Percentiles rank a stretch among this genome's conserved stretches.
Conservation (phyloP, 768 basidiomycete genomes). For the Phaeolepiota aurea region DNA sequence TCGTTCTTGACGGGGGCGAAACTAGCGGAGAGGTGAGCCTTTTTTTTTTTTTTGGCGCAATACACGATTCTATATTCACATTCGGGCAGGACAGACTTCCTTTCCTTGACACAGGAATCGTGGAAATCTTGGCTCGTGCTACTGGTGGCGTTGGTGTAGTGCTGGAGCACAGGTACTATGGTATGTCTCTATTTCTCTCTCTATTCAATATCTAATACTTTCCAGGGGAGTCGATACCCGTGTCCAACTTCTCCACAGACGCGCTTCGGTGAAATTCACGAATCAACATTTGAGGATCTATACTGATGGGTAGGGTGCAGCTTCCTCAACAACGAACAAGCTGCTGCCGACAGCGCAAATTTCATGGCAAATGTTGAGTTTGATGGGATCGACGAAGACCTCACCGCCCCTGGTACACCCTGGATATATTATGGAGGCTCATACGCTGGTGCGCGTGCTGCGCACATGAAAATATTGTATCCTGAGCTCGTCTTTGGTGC, state of each 20-base stretch:
- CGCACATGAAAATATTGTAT: constrained; percentile 83
- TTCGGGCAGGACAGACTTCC: constrained; percentile 33
- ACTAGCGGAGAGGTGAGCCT: constrained; percentile 67
- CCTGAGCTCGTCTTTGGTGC: constrained; percentile 86
- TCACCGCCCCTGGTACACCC: constrained; percentile 65
- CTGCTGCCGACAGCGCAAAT: constrained; percentile 85
- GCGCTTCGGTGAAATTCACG: constrained; percentile 70
- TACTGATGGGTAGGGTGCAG: too few species aligned
- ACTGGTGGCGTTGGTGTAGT: constrained; percentile 87
- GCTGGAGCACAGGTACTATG: constrained; percentile 92
- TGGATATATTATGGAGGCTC: constrained; percentile 96
- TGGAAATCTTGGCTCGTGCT: constrained; percentile 75
- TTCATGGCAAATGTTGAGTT: constrained; percentile 83
- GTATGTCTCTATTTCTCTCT: constrained; percentile 23
- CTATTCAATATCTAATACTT: background rate
- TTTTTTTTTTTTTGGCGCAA: constrained; percentile 28
- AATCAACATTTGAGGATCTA: too few species aligned
- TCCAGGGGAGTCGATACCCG: constrained; percentile 67
- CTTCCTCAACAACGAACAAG: constrained; percentile 85
- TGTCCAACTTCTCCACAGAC: constrained; percentile 73
- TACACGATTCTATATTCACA: background rate
- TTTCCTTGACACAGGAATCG: constrained; percentile 75
- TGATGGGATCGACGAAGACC: constrained; percentile 56
- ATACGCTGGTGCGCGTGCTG: constrained; percentile 89
- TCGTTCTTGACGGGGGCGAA: constrained; percentile 90